Evolutionary conservation across 352 stramenopile genomes (phyloP).

Genomic region (Pythium vanterpoolii): DNA sequence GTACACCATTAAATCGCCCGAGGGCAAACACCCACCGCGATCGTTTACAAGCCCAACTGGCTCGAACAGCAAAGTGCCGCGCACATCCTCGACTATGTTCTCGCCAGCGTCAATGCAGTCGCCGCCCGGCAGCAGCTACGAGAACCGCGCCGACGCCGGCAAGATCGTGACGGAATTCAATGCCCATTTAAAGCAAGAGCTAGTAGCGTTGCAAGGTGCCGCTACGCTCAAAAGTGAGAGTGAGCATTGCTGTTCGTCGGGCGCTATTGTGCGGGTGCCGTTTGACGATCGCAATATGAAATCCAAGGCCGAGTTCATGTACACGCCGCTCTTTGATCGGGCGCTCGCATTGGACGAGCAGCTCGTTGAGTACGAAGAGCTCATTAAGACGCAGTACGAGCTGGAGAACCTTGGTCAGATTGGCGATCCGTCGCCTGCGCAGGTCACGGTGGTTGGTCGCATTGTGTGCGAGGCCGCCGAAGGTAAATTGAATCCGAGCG

Average conservation of each 20-base stretch:
- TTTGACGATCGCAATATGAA: constrained; percentile 65
- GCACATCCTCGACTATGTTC: constrained; percentile 64
- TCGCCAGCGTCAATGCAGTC: constrained; percentile 75
- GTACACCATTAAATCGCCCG: constrained; percentile 72
- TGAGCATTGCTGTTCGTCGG: neutral
- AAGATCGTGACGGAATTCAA: constrained; percentile 84
- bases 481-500: constrained; percentile 79
- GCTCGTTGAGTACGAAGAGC: constrained; percentile 71
- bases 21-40: constrained; percentile 53
- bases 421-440: constrained; percentile 67
- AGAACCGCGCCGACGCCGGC: constrained; percentile 71
- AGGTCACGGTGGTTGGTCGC: constrained; percentile 74
- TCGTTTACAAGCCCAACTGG: constrained; percentile 57
- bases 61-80: constrained; percentile 53
- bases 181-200: constrained; percentile 54
- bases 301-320: constrained; percentile 73
- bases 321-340: constrained; percentile 76
- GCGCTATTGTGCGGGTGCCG: constrained; percentile 27
- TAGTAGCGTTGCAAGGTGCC: constrained; percentile 26
- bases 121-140: constrained; percentile 61
- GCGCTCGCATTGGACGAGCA: constrained; percentile 76
- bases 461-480: constrained; percentile 84
- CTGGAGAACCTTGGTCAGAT: constrained; percentile 63
- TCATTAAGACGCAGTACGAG: constrained; percentile 61
- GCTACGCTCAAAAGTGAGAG: neutral